A percentile compares a stretch with the other conserved stretches of the same genome.
Conservation (phyloP, 2,329 filamentous ascomycete species). For the Claviceps fusiformis region DNA sequence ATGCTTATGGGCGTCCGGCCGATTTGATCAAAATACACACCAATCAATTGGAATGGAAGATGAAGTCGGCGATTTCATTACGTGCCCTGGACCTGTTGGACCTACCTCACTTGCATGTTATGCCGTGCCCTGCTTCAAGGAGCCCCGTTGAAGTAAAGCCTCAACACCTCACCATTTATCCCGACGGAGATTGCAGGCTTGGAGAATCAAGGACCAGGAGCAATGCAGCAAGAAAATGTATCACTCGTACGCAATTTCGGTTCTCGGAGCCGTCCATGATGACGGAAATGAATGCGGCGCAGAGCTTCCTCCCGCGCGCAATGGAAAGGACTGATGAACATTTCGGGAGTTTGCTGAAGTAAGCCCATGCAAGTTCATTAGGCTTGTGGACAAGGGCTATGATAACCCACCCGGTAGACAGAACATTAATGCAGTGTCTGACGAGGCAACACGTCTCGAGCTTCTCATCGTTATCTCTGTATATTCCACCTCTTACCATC, state of each 20-base stretch:
- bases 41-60: background rate
- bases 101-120: too few relatives aligned
- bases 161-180: too few relatives aligned
- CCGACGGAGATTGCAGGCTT: background rate
- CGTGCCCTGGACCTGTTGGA: background rate
- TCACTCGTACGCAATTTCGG: background rate
- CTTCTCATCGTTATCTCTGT: too few relatives aligned
- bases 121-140: background rate
- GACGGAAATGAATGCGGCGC: background rate
- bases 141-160: background rate
- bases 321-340: background rate
- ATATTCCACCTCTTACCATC: too few relatives aligned
- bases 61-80: background rate
- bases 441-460: too few relatives aligned
- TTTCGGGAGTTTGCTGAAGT: background rate
- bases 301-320: background rate
- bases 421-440: too few relatives aligned
- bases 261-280: background rate
- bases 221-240: background rate
- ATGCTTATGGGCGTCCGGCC: constrained; percentile 6
- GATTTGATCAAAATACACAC: constrained; percentile 5
- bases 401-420: too few relatives aligned
- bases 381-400: too few relatives aligned
- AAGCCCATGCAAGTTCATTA: too few relatives aligned
- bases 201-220: background rate